Conservation (phyloP, 345 rosid species). For the Hirschfeldia incana region DNA sequence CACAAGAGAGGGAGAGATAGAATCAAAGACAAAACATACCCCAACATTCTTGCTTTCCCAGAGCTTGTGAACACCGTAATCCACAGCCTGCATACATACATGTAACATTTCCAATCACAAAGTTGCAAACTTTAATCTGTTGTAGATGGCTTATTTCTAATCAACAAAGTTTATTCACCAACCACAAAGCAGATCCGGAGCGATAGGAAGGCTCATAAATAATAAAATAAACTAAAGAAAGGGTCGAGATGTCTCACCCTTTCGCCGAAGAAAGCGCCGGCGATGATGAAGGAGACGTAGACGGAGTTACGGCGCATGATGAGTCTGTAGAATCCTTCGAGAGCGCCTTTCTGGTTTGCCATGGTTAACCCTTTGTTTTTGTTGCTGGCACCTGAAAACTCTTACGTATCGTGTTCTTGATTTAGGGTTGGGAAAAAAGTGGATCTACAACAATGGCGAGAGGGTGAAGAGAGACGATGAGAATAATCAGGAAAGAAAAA, state of each 20-base stretch:
- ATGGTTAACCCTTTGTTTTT: constrained; percentile 37
- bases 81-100: constrained; percentile 72
- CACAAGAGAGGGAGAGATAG: background rate
- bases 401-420: too few relatives aligned
- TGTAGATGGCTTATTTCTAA: background rate
- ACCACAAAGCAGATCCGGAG: background rate
- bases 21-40: constrained; percentile 44
- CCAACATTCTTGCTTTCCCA: constrained; percentile 95
- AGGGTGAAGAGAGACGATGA: too few relatives aligned
- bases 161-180: background rate
- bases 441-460: too few relatives aligned
- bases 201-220: background rate
- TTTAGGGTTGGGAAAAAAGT: too few relatives aligned
- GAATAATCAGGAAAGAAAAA: background rate
- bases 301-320: constrained; percentile 95
- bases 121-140: background rate
- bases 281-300: constrained; percentile 91
- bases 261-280: constrained; percentile 91
- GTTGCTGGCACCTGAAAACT: too few relatives aligned
- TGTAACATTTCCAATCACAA: background rate
- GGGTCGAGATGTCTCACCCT: constrained; percentile 48
- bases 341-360: constrained; percentile 58
- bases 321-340: constrained; percentile 73
- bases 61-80: constrained; percentile 87
- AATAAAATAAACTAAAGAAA: background rate